A percentile compares a stretch with the other conserved stretches of the same genome.
phyloP scores from a whole-genome alignment of 164 flowering plant genomes.

The Santalum album region DNA sequence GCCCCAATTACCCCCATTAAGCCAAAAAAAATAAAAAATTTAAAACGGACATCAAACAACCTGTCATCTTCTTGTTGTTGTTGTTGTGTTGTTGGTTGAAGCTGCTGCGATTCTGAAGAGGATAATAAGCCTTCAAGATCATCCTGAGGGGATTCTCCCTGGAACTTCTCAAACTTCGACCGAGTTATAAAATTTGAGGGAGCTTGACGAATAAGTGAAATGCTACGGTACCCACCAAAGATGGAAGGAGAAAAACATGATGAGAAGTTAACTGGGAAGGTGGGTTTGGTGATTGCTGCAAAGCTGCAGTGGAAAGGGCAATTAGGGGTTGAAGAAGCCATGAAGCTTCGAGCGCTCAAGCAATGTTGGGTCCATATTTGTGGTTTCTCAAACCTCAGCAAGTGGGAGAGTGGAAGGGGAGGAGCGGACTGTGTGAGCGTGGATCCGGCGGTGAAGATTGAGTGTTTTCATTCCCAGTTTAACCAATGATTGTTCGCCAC shows the following conservation, averaged over 20 bases:
- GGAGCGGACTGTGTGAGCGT: too few relatives aligned
- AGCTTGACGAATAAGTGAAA: constrained; percentile 21
- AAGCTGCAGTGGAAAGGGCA: constrained; percentile 6
- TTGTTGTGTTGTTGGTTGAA: constrained; percentile 12
- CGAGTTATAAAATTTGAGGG: constrained; percentile 13
- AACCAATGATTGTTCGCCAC: too few relatives aligned
- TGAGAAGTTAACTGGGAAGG: constrained; percentile 19
- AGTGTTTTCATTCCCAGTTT: too few relatives aligned
- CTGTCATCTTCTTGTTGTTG: constrained; percentile 67
- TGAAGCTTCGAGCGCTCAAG: neutral
- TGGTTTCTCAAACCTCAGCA: too few relatives aligned
- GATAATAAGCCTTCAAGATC: constrained; percentile 16
- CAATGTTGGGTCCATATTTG: too few relatives aligned
- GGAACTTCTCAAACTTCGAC: constrained; percentile 80
- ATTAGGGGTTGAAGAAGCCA: constrained; percentile 14
- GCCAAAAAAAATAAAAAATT: neutral
- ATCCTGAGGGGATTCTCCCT: constrained; percentile 34
- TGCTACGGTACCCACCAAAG: constrained; percentile 10
- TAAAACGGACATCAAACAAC: constrained; percentile 15
- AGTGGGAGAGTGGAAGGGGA: too few relatives aligned
- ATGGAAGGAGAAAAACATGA: constrained; percentile 17
- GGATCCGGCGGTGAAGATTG: too few relatives aligned
- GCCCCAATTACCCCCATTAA: neutral
- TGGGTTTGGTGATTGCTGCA: constrained; percentile 14
- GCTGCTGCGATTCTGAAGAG: constrained; percentile 12